A percentile compares a stretch with the other conserved stretches of the same genome.
Evolutionary conservation across 2,329 filamentous ascomycete genomes (phyloP).

Genomic region (Hirsutella rhossiliensis): DNA sequence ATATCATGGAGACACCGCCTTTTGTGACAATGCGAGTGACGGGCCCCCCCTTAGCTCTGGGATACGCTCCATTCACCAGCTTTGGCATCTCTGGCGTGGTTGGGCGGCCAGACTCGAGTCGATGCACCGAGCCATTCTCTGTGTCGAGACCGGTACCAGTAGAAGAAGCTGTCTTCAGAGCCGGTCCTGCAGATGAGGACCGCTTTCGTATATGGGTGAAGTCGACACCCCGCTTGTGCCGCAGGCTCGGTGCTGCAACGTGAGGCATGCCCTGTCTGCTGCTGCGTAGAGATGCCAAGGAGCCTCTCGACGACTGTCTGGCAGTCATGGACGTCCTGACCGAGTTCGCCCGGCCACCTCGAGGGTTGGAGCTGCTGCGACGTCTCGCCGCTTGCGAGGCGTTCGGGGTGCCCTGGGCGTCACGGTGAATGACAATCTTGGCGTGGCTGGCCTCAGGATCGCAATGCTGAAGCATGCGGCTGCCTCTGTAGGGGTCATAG

Average conservation of each 20-base stretch:
- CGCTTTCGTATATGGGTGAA: conserved; percentile 37
- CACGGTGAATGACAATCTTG: conserved; percentile 57
- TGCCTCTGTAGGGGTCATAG: conserved; percentile 77
- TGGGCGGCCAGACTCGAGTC: conserved; percentile 11
- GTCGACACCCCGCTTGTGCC: conserved; percentile 41
- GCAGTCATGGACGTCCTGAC: conserved; percentile 15
- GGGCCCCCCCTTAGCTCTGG: conserved; percentile 12
- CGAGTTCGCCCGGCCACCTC: conserved; percentile 16
- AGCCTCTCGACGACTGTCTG: conserved; percentile 24
- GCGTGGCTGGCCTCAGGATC: conserved; percentile 45
- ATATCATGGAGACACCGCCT: conserved; percentile 19
- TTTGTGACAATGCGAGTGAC: conserved; percentile 3
- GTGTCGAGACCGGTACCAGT: not conserved
- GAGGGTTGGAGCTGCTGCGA: conserved; percentile 22
- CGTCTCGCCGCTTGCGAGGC: conserved; percentile 16
- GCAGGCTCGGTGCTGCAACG: conserved; percentile 27
- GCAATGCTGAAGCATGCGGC: conserved; percentile 30
- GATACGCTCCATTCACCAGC: conserved; percentile 11
- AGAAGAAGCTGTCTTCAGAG: conserved; percentile 1
- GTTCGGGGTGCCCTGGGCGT: conserved; percentile 18
- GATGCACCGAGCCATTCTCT: conserved; percentile 8
- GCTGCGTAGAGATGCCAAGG: conserved; percentile 38
- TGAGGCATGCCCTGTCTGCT: conserved; percentile 29
- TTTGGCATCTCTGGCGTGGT: conserved; percentile 17
- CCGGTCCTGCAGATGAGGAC: conserved; percentile 16